phyloP scores from a whole-genome alignment of 768 basidiomycete species.

The Boletus rex-veris region DNA sequence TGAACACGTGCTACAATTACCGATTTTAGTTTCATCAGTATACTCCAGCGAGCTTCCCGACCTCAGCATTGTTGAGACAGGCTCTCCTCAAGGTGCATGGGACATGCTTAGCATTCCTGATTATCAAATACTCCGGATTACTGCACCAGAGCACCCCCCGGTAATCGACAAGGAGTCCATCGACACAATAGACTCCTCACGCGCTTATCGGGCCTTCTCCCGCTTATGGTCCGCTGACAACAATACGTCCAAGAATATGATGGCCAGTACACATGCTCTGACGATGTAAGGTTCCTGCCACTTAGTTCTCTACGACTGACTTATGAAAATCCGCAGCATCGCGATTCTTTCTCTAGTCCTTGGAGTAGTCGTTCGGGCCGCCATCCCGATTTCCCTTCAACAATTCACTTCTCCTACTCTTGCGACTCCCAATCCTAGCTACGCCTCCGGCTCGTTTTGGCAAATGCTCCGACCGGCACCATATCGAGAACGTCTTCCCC shows the following conservation, averaged over 20 bases:
- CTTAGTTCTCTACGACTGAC: slow-evolving; percentile 7
- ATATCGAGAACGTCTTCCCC: slow-evolving; percentile 37
- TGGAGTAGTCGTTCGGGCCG: slow-evolving; percentile 40
- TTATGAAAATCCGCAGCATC: slow-evolving; percentile 42
- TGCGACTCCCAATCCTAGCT: slow-evolving; percentile 20
- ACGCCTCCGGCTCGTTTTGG: slow-evolving; percentile 36
- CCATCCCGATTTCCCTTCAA: slow-evolving; percentile 22
- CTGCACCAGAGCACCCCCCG: slow-evolving; percentile 28
- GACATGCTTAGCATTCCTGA: slow-evolving; percentile 41
- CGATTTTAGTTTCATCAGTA: slow-evolving; percentile 41
- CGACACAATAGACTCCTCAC: slow-evolving; percentile 39
- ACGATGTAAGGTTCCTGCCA: slow-evolving; percentile 52
- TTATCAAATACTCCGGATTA: slow-evolving; percentile 40
- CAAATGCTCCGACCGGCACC: slow-evolving; percentile 38
- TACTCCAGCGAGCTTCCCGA: slow-evolving; percentile 21
- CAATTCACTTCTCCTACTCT: slow-evolving; percentile 16
- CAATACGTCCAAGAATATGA: slow-evolving; percentile 32
- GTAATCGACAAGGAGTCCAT: slow-evolving; percentile 49
- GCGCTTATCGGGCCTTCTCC: slow-evolving; percentile 44
- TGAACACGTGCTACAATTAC: slow-evolving; percentile 53
- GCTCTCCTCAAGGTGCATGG: slow-evolving; percentile 40
- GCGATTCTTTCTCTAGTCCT: slow-evolving; percentile 68
- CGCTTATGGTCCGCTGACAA: slow-evolving; percentile 40
- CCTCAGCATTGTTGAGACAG: slow-evolving; percentile 24
- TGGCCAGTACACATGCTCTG: slow-evolving; percentile 54